phyloP scores from a whole-genome alignment of 2,329 filamentous ascomycete genomes.

The Sphaerulina populicola region DNA sequence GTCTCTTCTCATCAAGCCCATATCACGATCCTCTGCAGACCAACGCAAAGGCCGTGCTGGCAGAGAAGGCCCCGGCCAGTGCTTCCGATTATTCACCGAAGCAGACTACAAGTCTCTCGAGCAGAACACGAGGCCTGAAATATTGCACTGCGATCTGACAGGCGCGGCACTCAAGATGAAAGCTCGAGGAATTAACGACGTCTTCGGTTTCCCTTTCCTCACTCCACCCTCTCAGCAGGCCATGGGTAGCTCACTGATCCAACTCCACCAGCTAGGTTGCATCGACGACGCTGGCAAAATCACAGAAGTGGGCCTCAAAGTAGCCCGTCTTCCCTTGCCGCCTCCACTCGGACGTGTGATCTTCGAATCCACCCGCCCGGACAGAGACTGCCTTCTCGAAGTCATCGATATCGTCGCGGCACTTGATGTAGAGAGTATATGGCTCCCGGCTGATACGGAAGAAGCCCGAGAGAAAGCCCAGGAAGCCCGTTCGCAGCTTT shows the following conservation, averaged over 20 bases:
- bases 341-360: conserved; percentile 74
- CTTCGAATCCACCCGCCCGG: conserved; percentile 63
- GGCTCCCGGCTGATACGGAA: conserved; percentile 51
- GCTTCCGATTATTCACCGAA: conserved; percentile 81
- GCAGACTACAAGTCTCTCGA: conserved; percentile 61
- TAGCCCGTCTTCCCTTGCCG: conserved; percentile 75
- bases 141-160: conserved; percentile 79
- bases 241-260: conserved; percentile 71
- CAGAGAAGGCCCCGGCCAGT: conserved; percentile 83
- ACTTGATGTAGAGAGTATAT: conserved; percentile 57
- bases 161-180: conserved; percentile 89
- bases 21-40: conserved; percentile 87
- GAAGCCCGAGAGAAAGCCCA: conserved; percentile 53
- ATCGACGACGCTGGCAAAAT: conserved; percentile 64
- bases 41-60: conserved; percentile 88
- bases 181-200: conserved; percentile 73
- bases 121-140: conserved; percentile 74
- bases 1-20: conserved; percentile 78
- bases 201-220: conserved; percentile 75
- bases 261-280: conserved; percentile 70
- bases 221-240: conserved; percentile 69
- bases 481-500: conserved; percentile 48
- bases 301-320: conserved; percentile 62
- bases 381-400: conserved; percentile 66
- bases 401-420: conserved; percentile 73